These are phyloP conservation scores for Aotearoamyces nothofagi DNA, from an alignment of 2,329 filamentous ascomycete genomes.

Conservation along the genomic window DNA sequence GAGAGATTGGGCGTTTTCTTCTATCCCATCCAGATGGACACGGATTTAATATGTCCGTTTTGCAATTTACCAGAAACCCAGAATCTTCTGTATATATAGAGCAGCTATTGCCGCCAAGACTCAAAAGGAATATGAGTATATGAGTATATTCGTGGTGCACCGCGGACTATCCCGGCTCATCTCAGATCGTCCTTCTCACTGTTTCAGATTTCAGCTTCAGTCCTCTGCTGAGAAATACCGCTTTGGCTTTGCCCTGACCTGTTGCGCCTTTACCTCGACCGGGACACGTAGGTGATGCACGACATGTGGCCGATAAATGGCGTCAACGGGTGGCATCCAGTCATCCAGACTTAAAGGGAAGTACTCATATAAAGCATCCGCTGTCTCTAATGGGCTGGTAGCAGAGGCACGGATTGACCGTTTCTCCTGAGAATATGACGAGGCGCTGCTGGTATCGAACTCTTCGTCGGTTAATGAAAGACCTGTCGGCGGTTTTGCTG, in stretches of 20 bases:
- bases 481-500: slow-evolving; percentile 26
- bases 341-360: slow-evolving; percentile 85
- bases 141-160: no score
- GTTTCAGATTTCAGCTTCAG: slow-evolving; percentile 8
- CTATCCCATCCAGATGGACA: no score
- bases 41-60: no score
- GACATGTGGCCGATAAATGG: slow-evolving; percentile 80
- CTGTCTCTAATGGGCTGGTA: slow-evolving; percentile 56
- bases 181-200: no score
- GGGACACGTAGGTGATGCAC: slow-evolving; percentile 74
- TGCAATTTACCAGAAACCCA: no score
- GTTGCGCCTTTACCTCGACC: slow-evolving; percentile 54
- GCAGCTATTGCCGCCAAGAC: background rate
- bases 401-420: no score
- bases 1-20: no score
- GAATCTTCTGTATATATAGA: no score
- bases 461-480: slow-evolving; percentile 46
- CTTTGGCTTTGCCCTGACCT: slow-evolving; percentile 50
- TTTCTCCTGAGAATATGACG: no score
- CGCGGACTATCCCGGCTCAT: no score
- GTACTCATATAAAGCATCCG: slow-evolving; percentile 84
- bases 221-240: slow-evolving; percentile 55
- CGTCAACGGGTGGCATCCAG: slow-evolving; percentile 82
- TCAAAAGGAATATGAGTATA: background rate
- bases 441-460: no score